Evolutionary conservation across 768 basidiomycete genomes (phyloP).

Genomic region (Xerocomus brunneocitrinus): DNA sequence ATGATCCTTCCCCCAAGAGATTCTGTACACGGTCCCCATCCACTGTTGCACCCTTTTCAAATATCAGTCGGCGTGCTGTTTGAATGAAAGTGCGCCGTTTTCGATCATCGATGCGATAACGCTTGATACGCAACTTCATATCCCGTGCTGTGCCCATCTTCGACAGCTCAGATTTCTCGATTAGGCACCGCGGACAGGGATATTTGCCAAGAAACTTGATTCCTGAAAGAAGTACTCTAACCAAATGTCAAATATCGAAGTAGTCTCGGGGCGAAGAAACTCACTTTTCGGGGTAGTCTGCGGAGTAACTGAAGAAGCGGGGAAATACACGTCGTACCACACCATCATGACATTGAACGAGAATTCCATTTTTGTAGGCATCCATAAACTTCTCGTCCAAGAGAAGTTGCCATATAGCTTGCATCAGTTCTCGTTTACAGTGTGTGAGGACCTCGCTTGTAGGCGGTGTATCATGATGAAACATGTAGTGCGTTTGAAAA

Average conservation of each 20-base stretch:
- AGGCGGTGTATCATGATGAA: not conserved
- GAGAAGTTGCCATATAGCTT: conserved; percentile 17
- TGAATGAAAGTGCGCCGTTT: not conserved
- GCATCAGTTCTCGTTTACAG: conserved; percentile 20
- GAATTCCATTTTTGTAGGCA: conserved; percentile 15
- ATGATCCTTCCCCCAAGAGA: not conserved
- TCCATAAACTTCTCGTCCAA: conserved; percentile 21
- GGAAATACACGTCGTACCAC: conserved; percentile 13
- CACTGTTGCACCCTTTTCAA: not conserved
- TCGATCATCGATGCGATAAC: not conserved
- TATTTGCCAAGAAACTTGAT: not conserved
- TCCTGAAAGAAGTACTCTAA: not conserved
- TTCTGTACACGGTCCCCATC: not conserved
- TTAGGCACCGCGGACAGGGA: not conserved
- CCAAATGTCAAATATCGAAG: not conserved
- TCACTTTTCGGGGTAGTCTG: conserved; percentile 27
- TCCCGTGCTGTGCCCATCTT: not conserved
- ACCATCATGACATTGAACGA: conserved; percentile 15
- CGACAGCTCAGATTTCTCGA: not conserved
- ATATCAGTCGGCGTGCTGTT: not conserved
- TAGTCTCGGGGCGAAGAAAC: not conserved
- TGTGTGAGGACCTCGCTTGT: conserved; percentile 6
- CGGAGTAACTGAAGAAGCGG: conserved; percentile 18
- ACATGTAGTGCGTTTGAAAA: not conserved
- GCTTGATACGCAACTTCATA: not conserved